A percentile compares a stretch with the other conserved stretches of the same genome.
Conservation (phyloP, 2,329 filamentous ascomycete species). For the Colletotrichum costaricense region DNA sequence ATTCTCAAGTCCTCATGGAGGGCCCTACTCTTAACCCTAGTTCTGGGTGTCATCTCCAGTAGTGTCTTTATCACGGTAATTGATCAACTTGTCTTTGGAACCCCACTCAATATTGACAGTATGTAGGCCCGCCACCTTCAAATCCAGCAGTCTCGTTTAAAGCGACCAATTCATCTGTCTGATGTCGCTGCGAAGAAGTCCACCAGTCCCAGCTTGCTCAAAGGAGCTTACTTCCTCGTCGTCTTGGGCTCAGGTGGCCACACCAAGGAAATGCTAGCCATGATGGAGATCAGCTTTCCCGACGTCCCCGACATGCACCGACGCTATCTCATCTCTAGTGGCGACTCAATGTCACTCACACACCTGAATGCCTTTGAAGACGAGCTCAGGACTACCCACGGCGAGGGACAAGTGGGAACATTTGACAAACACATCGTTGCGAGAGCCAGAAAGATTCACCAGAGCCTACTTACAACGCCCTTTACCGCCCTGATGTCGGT, state of each 20-base stretch:
- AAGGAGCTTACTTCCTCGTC: conserved; percentile 72
- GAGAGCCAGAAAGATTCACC: conserved; percentile 84
- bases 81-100: neutral
- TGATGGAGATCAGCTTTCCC: conserved; percentile 73
- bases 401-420: conserved; percentile 50
- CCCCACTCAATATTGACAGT: neutral
- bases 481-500: conserved; percentile 75
- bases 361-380: conserved; percentile 70
- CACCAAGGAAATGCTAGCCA: conserved; percentile 92
- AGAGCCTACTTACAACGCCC: conserved; percentile 79
- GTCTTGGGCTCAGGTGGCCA: conserved; percentile 95
- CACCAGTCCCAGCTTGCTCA: conserved; percentile 37
- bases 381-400: conserved; percentile 43
- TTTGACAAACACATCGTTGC: conserved; percentile 77
- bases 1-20: conserved; percentile 28
- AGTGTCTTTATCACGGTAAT: conserved; percentile 46
- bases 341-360: conserved; percentile 77
- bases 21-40: conserved; percentile 2
- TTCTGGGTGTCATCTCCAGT: conserved; percentile 15
- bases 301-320: conserved; percentile 69
- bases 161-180: conserved; percentile 25
- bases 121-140: conserved; percentile 25
- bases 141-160: conserved; percentile 16
- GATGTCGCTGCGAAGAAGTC: neutral
- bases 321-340: conserved; percentile 84